These are phyloP conservation scores for Neonectria hederae DNA, from an alignment of 2,329 filamentous ascomycete genomes.

Conservation along the genomic window DNA sequence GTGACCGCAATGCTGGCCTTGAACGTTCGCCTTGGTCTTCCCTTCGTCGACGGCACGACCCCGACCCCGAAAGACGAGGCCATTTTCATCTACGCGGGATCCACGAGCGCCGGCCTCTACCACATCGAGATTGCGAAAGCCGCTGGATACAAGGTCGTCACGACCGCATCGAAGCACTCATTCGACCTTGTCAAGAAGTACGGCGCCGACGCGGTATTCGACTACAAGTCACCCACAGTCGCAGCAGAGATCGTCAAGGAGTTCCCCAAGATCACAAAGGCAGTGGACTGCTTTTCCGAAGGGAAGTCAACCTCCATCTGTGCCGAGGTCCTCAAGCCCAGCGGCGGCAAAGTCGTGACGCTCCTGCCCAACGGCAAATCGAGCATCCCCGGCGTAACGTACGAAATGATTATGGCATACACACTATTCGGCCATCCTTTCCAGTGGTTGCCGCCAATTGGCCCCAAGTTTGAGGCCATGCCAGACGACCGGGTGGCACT, in stretches of 20 bases:
- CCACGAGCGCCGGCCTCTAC: slow-evolving; percentile 55
- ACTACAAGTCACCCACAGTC: slow-evolving; percentile 46
- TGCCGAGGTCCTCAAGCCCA: slow-evolving; percentile 34
- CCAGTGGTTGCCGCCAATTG: slow-evolving; percentile 38
- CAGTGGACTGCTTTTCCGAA: slow-evolving; percentile 46
- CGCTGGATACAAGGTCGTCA: slow-evolving; percentile 55
- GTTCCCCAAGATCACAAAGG: slow-evolving; percentile 38
- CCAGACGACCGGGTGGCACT: slow-evolving; percentile 35
- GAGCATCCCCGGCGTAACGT: slow-evolving; percentile 31
- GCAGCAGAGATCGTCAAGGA: slow-evolving; percentile 28
- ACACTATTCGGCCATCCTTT: slow-evolving; percentile 38
- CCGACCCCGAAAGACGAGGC: slow-evolving; percentile 26
- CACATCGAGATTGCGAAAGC: slow-evolving; percentile 56
- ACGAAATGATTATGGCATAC: slow-evolving; percentile 38
- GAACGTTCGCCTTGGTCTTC: slow-evolving; percentile 35
- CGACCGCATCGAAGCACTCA: slow-evolving; percentile 54
- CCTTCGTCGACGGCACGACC: slow-evolving; percentile 19
- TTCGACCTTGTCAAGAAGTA: slow-evolving; percentile 52
- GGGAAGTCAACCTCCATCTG: slow-evolving; percentile 43
- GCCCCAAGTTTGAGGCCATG: slow-evolving; percentile 43
- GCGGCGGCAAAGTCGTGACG: slow-evolving; percentile 43
- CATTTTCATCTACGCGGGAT: slow-evolving; percentile 59
- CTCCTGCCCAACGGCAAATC: slow-evolving; percentile 35
- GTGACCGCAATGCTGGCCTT: slow-evolving; percentile 40
- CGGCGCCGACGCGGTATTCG: slow-evolving; percentile 55